Conservation (phyloP, 768 basidiomycete species). For the Mycena metata region DNA sequence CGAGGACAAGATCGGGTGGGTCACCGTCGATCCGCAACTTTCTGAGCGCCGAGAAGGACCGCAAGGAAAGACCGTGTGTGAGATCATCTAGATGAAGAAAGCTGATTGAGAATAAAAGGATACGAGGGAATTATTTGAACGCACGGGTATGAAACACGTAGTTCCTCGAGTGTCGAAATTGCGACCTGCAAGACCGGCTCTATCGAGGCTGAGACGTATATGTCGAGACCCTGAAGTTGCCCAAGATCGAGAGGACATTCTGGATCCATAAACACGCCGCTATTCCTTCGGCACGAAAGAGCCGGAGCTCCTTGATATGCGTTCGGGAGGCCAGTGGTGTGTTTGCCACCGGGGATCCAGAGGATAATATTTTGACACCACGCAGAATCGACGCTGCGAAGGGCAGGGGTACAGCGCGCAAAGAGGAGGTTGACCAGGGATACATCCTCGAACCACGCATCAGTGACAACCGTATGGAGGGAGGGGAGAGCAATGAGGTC, state of each 20-base stretch:
- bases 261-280: not conserved
- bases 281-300: not conserved
- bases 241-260: not conserved
- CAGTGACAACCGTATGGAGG: not conserved
- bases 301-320: not conserved
- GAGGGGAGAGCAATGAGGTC: slow-evolving; percentile 5
- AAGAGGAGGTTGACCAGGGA: not conserved
- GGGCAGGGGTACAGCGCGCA: slow-evolving; percentile 3
- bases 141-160: not conserved
- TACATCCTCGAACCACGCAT: no score
- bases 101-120: not conserved
- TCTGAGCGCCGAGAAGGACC: not conserved
- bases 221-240: not conserved
- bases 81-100: not conserved
- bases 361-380: not conserved
- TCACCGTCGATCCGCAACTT: not conserved
- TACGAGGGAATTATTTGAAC: not conserved
- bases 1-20: not conserved
- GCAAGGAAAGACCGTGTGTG: not conserved
- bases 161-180: not conserved
- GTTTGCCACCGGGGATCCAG: not conserved
- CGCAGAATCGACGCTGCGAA: slow-evolving; percentile 1
- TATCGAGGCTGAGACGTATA: not conserved
- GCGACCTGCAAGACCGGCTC: not conserved
- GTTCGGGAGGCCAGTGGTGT: not conserved